Conservation (phyloP, 129 eudicot species). For the Flaveria linearis region DNA sequence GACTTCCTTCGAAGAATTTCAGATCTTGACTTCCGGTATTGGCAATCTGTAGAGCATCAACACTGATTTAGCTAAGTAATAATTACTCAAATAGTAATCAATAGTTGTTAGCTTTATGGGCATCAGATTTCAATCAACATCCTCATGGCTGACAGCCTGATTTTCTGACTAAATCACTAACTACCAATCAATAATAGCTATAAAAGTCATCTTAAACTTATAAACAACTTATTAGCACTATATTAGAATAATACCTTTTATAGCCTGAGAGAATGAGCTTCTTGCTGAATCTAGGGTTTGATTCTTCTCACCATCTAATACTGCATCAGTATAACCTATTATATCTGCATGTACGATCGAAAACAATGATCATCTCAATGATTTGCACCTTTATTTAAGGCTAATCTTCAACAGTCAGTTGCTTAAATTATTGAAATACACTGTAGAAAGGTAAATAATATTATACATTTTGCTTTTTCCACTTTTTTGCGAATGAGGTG, state of each 20-base stretch:
- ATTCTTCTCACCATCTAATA: constrained; percentile 56
- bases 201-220: constrained; percentile 22
- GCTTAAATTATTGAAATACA: constrained; percentile 4
- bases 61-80: not conserved
- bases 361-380: constrained; percentile 13
- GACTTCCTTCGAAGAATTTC: constrained; percentile 53
- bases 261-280: constrained; percentile 89
- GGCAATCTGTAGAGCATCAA: constrained; percentile 58
- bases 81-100: constrained; percentile 7
- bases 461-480: constrained; percentile 72
- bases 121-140: constrained; percentile 17
- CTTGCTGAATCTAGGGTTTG: constrained; percentile 72
- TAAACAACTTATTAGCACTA: not conserved
- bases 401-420: constrained; percentile 12
- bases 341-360: constrained; percentile 38
- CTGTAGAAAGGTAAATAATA: not conserved
- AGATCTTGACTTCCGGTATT: constrained; percentile 70
- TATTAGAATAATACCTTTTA: constrained; percentile 60
- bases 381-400: constrained; percentile 26
- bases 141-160: constrained; percentile 4
- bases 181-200: constrained; percentile 27
- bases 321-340: constrained; percentile 51
- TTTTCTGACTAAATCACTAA: constrained; percentile 18
- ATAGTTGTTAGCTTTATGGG: constrained; percentile 23
- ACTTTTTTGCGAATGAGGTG: constrained; percentile 40